Percentiles rank a stretch among this genome's conserved stretches.
Conservation (phyloP, 2,329 filamentous ascomycete species). For the Diaporthe sp. region DNA sequence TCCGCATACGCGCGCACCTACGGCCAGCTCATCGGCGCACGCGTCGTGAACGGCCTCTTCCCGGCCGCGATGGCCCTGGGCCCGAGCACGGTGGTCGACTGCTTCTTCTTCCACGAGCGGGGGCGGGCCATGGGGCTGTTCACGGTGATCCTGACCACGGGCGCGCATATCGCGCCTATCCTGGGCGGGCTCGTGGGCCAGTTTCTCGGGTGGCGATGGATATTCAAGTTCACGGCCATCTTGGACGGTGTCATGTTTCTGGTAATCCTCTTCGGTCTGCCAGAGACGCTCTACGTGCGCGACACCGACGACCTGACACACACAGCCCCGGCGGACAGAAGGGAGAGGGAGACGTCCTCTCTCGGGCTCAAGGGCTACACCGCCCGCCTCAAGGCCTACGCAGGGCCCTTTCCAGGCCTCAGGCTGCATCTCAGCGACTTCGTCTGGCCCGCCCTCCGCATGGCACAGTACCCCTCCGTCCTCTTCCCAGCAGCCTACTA, state of each 20-base stretch:
- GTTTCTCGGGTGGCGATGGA: slow-evolving; percentile 41
- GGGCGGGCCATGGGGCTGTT: slow-evolving; percentile 50
- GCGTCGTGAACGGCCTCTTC: slow-evolving; percentile 49
- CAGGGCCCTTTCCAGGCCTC: slow-evolving; percentile 29
- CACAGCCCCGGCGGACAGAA: slow-evolving; percentile 3
- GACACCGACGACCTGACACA: slow-evolving; percentile 23
- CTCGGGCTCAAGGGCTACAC: slow-evolving; percentile 39
- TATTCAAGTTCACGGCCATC: slow-evolving; percentile 47
- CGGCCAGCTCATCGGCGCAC: slow-evolving; percentile 43
- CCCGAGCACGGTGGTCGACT: slow-evolving; percentile 49
- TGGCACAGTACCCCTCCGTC: slow-evolving; percentile 50
- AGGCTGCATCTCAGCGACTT: slow-evolving; percentile 43
- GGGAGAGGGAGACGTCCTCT: slow-evolving; percentile 24
- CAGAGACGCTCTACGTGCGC: slow-evolving; percentile 50
- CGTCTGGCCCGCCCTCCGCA: slow-evolving; percentile 47
- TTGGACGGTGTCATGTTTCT: slow-evolving; percentile 47
- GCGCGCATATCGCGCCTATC: slow-evolving; percentile 49
- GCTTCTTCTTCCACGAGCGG: slow-evolving; percentile 51
- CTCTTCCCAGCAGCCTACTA: slow-evolving; percentile 51
- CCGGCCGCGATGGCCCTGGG: slow-evolving; percentile 50
- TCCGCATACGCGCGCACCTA: slow-evolving; percentile 43
- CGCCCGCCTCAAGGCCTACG: slow-evolving; percentile 43
- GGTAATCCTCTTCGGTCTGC: slow-evolving; percentile 47
- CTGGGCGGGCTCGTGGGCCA: slow-evolving; percentile 40
- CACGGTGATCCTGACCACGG: slow-evolving; percentile 48